Percentiles rank a stretch among this genome's conserved stretches.
Evolutionary conservation across 805 yeast genomes (phyloP).

Genomic region (Cyberlindnera euphorbiae): DNA sequence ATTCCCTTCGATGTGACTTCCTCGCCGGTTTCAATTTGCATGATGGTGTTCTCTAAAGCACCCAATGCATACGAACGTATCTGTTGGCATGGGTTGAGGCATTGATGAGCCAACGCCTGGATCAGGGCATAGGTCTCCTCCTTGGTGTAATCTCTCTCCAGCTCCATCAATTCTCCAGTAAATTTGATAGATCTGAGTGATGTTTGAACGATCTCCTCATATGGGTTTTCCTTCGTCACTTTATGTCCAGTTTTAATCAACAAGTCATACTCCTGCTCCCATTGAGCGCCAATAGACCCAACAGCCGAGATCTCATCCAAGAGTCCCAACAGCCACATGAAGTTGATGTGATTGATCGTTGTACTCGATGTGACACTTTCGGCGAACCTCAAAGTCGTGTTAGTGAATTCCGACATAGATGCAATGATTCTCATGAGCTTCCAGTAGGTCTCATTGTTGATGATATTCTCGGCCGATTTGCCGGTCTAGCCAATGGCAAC

Average conservation of each 20-base stretch:
- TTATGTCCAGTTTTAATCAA: slow-evolving; percentile 40
- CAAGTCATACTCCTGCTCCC: slow-evolving; percentile 59
- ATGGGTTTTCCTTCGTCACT: slow-evolving; percentile 41
- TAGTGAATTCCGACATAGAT: slow-evolving; percentile 38
- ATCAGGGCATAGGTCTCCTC: slow-evolving; percentile 50
- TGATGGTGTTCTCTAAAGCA: slow-evolving; percentile 46
- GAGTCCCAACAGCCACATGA: slow-evolving; percentile 62
- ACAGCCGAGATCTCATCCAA: slow-evolving; percentile 77
- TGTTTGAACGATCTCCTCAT: slow-evolving; percentile 48
- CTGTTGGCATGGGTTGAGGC: slow-evolving; percentile 83
- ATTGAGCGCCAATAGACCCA: slow-evolving; percentile 74
- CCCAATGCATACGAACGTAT: slow-evolving; percentile 62
- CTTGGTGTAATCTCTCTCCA: slow-evolving; percentile 28
- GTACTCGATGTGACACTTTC: slow-evolving; percentile 33
- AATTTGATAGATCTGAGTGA: slow-evolving; percentile 60
- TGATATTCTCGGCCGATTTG: slow-evolving; percentile 27
- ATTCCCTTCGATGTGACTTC: slow-evolving; percentile 47
- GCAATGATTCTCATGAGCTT: slow-evolving; percentile 45
- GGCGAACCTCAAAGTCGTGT: slow-evolving; percentile 42
- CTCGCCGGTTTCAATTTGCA: slow-evolving; percentile 29
- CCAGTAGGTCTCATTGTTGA: slow-evolving; percentile 55
- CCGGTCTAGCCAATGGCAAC: slow-evolving; percentile 4
- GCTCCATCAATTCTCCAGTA: slow-evolving; percentile 46
- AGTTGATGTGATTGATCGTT: slow-evolving; percentile 45
- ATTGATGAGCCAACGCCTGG: slow-evolving; percentile 84